phyloP scores from a whole-genome alignment of 176 grass and related monocot species.

The Chrysopogon serrulatus region DNA sequence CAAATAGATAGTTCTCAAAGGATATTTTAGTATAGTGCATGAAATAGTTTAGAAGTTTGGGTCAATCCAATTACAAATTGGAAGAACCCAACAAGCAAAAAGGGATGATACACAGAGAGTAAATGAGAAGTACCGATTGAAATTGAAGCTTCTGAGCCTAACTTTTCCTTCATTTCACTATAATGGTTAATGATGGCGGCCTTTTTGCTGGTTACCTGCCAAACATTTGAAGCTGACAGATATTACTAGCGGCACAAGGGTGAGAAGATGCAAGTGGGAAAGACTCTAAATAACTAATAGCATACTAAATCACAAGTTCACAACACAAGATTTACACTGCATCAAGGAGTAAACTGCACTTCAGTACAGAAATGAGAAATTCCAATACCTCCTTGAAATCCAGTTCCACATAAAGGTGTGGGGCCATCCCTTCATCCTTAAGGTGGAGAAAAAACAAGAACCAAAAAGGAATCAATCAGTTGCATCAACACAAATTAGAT shows the following conservation, averaged over 20 bases:
- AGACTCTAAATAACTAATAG: background rate
- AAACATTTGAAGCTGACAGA: slow-evolving; percentile 10
- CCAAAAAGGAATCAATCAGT: background rate
- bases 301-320: background rate
- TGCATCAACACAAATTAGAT: background rate
- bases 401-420: slow-evolving; percentile 90
- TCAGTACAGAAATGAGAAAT: slow-evolving; percentile 19
- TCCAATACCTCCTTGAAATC: slow-evolving; percentile 86
- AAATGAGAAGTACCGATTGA: slow-evolving; percentile 57
- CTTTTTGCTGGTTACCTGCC: slow-evolving; percentile 96
- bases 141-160: slow-evolving; percentile 81
- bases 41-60: background rate
- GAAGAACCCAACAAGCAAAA: background rate
- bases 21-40: background rate
- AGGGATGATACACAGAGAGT: background rate
- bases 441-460: slow-evolving; percentile 4
- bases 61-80: background rate
- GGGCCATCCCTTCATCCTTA: slow-evolving; percentile 85
- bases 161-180: slow-evolving; percentile 79
- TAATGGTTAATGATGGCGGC: slow-evolving; percentile 84
- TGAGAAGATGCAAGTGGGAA: slow-evolving; percentile 3
- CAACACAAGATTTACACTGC: slow-evolving; percentile 7
- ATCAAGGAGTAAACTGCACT: background rate
- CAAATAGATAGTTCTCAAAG: background rate
- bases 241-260: slow-evolving; percentile 27